These are phyloP conservation scores for Trichoderma polysporum DNA, from an alignment of 2,329 filamentous ascomycete species.

Conservation along the genomic window DNA sequence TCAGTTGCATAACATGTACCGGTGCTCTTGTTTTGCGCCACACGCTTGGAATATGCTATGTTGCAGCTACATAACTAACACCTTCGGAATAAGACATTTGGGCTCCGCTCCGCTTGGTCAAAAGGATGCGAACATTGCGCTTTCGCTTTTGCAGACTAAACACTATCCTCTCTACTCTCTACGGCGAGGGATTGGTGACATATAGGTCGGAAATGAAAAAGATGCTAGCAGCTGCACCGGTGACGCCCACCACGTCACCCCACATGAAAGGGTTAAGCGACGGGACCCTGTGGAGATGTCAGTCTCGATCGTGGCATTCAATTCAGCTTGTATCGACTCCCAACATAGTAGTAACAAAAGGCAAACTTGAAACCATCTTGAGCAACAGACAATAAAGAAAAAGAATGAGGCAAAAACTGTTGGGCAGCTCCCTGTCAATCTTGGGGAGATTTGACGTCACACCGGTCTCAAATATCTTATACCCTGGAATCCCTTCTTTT, in stretches of 20 bases:
- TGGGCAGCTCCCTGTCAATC: no score
- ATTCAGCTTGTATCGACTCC: no score
- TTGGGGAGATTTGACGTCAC: conserved; percentile 20
- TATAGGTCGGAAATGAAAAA: no score
- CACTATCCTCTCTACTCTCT: no score
- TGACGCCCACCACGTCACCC: conserved; percentile 16
- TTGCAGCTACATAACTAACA: no score
- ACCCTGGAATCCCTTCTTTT: not conserved
- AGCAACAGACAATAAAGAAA: not conserved
- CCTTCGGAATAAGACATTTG: no score
- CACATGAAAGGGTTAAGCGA: not conserved
- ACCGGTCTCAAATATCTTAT: not conserved
- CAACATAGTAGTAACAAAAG: not conserved
- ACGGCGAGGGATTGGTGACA: no score
- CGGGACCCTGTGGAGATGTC: not conserved
- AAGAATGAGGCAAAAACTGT: not conserved
- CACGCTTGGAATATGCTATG: no score
- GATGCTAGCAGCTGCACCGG: conserved; percentile 8
- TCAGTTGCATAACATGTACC: no score
- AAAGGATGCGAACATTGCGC: not conserved
- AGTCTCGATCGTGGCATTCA: not conserved
- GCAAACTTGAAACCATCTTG: not conserved
- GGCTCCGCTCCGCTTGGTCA: not conserved
- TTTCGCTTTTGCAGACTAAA: no score
- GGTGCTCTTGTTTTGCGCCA: not conserved